Evolutionary conservation across 768 basidiomycete genomes (phyloP).

Genomic region (Sistotremastrum suecicum): DNA sequence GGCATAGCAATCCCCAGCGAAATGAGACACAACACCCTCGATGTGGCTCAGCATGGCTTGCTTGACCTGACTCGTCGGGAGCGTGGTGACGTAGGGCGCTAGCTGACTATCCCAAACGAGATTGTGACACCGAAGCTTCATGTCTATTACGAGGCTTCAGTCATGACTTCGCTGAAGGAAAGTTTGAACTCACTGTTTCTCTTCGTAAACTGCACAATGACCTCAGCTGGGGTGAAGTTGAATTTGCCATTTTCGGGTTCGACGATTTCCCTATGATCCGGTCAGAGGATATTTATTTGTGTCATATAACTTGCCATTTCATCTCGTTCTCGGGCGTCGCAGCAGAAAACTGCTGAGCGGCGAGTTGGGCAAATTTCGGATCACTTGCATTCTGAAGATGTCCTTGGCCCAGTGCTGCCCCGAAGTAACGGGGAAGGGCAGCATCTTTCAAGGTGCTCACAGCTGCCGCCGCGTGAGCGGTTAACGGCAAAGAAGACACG

Average conservation of each 20-base stretch:
- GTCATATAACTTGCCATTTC: not conserved
- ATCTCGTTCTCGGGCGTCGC: not conserved
- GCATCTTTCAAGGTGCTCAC: not conserved
- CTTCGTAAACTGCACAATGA: too few relatives aligned
- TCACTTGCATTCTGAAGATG: slow-evolving; percentile 1
- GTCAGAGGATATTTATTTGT: too few relatives aligned
- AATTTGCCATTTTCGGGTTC: too few relatives aligned
- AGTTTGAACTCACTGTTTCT: too few relatives aligned
- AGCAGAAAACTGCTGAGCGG: not conserved
- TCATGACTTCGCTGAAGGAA: too few relatives aligned
- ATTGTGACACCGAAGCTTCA: too few relatives aligned
- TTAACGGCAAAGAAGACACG: too few relatives aligned
- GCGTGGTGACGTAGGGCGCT: not conserved
- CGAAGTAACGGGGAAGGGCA: slow-evolving; percentile 1
- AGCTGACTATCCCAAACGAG: not conserved
- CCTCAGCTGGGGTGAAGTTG: too few relatives aligned
- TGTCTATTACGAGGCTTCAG: too few relatives aligned
- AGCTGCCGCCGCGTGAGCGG: too few relatives aligned
- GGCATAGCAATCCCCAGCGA: slow-evolving; percentile 8
- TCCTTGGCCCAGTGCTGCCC: not conserved
- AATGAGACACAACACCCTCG: slow-evolving; percentile 8
- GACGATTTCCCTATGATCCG: too few relatives aligned
- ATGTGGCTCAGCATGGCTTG: slow-evolving; percentile 10
- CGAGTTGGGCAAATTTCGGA: not conserved
- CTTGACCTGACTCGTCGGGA: not conserved